Evolutionary conservation across 2,329 filamentous ascomycete species (phyloP).

Genomic region (Sporothrix brasiliensis): DNA sequence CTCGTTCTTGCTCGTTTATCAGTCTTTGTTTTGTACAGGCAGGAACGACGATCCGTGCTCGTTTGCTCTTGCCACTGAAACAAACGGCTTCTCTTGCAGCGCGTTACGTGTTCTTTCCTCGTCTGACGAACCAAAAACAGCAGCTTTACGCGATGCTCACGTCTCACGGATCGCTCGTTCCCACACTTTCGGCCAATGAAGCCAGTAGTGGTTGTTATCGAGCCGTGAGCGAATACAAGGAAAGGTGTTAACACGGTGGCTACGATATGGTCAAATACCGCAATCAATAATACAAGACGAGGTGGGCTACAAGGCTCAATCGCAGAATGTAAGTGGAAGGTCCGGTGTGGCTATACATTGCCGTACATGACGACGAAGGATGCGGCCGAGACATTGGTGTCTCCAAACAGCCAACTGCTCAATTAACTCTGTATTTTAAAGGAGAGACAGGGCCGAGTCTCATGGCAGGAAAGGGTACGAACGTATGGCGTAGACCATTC

Average conservation of each 20-base stretch:
- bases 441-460: neutral
- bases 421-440: neutral
- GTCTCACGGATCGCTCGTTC: neutral
- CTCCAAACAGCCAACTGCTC: neutral
- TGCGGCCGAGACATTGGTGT: neutral
- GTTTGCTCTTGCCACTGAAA: constrained; percentile 10
- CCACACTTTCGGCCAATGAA: neutral
- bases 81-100: neutral
- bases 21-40: neutral
- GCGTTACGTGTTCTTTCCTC: neutral
- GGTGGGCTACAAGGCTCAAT: neutral
- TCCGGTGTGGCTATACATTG: neutral
- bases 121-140: neutral
- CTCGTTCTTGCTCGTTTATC: neutral
- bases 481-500: constrained; percentile 2
- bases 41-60: neutral
- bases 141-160: neutral
- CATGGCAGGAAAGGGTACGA: neutral
- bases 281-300: neutral
- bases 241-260: neutral
- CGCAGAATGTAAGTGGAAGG: neutral
- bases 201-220: neutral
- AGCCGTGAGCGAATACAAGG: neutral
- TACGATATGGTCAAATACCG: neutral
- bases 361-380: neutral